phyloP scores from a whole-genome alignment of 2,329 filamentous ascomycete genomes.

The Ophiostoma tasmaniense region DNA sequence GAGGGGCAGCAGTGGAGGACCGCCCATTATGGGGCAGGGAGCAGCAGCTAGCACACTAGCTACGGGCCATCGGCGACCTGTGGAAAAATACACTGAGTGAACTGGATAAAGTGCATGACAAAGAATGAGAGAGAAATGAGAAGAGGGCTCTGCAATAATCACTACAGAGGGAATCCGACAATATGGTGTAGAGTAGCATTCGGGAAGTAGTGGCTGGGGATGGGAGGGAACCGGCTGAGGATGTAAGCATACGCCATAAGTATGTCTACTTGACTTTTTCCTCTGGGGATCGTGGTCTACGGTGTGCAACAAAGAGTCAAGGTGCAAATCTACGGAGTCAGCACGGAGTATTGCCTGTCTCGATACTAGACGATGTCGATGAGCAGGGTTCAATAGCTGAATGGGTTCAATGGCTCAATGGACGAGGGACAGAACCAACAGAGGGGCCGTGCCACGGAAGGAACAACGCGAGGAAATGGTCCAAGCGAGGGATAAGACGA shows the following conservation, averaged over 20 bases:
- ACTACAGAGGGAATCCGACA: background rate
- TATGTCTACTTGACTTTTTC: background rate
- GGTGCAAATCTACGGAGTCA: background rate
- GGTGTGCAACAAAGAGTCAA: background rate
- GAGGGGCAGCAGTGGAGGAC: background rate
- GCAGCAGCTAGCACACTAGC: background rate
- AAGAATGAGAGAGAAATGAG: background rate
- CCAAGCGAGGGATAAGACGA: background rate
- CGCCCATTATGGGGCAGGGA: background rate
- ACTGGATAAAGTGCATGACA: background rate
- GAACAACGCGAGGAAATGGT: background rate
- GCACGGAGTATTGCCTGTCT: conserved; percentile 1
- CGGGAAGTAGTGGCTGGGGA: background rate
- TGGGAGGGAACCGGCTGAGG: background rate
- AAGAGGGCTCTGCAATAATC: no score
- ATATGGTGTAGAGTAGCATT: conserved; percentile 1
- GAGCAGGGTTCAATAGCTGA: background rate
- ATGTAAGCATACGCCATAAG: background rate
- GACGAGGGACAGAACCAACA: background rate
- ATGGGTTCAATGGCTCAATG: background rate
- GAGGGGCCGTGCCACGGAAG: background rate
- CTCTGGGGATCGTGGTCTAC: background rate
- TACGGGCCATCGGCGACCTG: background rate
- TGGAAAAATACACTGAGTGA: background rate
- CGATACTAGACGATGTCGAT: background rate